Evolutionary conservation across 345 rosid species (phyloP).

Genomic region (Psidium guajava): DNA sequence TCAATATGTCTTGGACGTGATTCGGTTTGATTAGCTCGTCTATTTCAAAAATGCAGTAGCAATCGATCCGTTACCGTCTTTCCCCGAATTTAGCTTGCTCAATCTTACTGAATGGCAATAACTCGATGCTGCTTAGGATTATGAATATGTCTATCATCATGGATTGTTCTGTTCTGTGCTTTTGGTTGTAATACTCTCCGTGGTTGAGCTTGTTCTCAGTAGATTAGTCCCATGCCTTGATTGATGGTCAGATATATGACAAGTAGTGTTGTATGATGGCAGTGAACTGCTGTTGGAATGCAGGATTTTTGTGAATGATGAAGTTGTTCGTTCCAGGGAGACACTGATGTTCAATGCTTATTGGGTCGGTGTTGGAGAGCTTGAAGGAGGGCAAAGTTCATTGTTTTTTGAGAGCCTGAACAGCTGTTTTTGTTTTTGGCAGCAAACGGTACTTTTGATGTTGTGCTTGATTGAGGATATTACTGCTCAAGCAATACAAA

Average conservation of each 20-base stretch:
- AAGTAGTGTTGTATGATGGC: slow-evolving; percentile 65
- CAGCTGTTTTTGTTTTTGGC: too few species aligned
- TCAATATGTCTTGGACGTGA: too few species aligned
- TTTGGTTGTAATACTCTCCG: background rate
- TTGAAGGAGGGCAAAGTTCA: slow-evolving; percentile 1
- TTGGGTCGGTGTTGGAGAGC: slow-evolving; percentile 22
- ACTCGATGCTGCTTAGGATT: too few species aligned
- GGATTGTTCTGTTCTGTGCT: too few species aligned
- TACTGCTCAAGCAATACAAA: background rate
- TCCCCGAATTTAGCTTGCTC: too few species aligned
- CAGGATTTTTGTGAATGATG: slow-evolving; percentile 47
- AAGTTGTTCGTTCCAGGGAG: slow-evolving; percentile 40
- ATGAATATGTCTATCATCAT: too few species aligned
- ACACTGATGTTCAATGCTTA: slow-evolving; percentile 31
- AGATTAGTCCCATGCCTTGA: background rate
- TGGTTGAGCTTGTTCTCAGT: background rate
- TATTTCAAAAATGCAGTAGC: too few species aligned
- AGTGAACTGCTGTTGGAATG: slow-evolving; percentile 53
- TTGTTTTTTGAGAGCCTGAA: too few species aligned
- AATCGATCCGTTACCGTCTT: too few species aligned
- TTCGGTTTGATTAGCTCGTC: too few species aligned
- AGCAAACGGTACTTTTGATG: background rate
- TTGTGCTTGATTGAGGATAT: background rate
- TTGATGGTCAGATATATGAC: background rate
- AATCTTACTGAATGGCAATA: too few species aligned